Evolutionary conservation across 1,284 basidiomycete species (phyloP), one percentile per base, ranked within the genome.

Genomic region (Heterobasidion occidentale): DNA sequence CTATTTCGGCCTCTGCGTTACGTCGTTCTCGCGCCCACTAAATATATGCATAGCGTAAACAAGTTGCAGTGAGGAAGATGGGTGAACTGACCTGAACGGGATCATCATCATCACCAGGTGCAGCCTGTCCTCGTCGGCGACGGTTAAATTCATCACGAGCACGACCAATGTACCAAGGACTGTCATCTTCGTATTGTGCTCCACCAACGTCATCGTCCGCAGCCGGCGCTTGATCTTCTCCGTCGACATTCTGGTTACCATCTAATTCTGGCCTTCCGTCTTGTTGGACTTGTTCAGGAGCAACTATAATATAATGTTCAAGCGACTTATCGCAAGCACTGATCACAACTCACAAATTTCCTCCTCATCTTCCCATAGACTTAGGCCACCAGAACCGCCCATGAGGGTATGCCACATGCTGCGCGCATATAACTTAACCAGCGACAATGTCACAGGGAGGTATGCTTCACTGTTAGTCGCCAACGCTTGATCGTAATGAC

Each of bases 401-500:
- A 77, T 82, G 15, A 93, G 63, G 3, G 85, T 87, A 66, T 90
- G 84, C 87, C 91, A 95, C 17, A 92, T 66, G 58, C 91, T 93
- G n/a, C 87, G 83, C 2, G 84, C 66, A 68, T 98, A 92, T 12
- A 99, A 74, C 68, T 91, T 92, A 56, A 84, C 72, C 51, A 99
- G 75, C 5, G 91, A 94, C 19, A 98, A 72, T 34, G 84, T 71
- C 34, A 96, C 90, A 0, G 95, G 94, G 35, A 98, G 73, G 68
- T 92, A 94, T 0, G 94, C 94, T 65, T 97, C 94, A 51, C 76
- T 70, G 65, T 95, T 95, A 4, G 89, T 92, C 62, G 92, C 90
- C 44, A 92, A 71, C 2, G 94, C 92, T 57, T 87, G 73, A 69
- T 99, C 97, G 68, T 98, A 99, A 70, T 96, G 90, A 35, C 97